phyloP scores from a whole-genome alignment of 192 early-diverging fungal species.

The Phlyctochytrium arcticum region DNA sequence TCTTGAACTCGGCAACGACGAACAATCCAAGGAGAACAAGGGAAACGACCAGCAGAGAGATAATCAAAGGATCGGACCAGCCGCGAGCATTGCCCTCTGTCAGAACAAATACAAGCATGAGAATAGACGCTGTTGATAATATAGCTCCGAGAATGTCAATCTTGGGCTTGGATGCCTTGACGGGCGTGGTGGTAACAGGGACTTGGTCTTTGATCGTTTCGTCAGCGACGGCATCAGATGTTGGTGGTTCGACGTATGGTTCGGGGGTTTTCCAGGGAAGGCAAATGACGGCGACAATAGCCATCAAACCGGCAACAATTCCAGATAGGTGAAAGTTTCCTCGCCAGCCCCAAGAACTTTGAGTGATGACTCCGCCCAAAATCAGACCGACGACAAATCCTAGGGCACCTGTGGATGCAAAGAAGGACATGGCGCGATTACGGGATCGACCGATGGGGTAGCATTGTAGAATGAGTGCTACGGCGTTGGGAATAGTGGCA shows the following conservation, averaged over 20 bases:
- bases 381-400: constrained; percentile 26
- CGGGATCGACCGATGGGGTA: constrained; percentile 17
- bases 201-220: neutral
- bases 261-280: neutral
- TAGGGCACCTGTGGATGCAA: constrained; percentile 21
- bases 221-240: neutral
- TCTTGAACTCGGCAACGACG: constrained; percentile 27
- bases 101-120: constrained; percentile 27
- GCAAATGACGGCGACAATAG: constrained; percentile 4
- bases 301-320: constrained; percentile 5
- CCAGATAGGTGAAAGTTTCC: constrained; percentile 23
- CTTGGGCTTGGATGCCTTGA: neutral
- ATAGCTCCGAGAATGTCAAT: constrained; percentile 26
- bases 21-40: constrained; percentile 30
- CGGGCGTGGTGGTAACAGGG: neutral
- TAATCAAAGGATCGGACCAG: constrained; percentile 9
- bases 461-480: constrained; percentile 21
- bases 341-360: constrained; percentile 22
- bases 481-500: constrained; percentile 22
- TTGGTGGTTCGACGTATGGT: neutral
- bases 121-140: constrained; percentile 26
- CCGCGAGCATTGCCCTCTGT: constrained; percentile 18
- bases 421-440: constrained; percentile 24
- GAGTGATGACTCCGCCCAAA: constrained; percentile 18
- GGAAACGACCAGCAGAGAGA: constrained; percentile 19